Evolutionary conservation across 2,329 filamentous ascomycete genomes (phyloP).

Genomic region (Ascocoryne sarcoides): DNA sequence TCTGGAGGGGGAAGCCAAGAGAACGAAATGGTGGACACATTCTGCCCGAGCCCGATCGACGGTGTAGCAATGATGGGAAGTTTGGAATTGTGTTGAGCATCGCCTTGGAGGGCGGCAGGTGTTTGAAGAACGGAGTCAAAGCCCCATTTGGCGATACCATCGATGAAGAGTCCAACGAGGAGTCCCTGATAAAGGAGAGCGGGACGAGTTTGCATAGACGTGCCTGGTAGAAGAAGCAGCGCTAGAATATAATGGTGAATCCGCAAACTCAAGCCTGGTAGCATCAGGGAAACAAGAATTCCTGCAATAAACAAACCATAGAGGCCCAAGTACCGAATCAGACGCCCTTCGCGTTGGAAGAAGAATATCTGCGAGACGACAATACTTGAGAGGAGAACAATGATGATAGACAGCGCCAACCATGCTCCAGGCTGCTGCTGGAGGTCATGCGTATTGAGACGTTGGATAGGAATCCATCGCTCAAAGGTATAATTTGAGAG

Average conservation of each 20-base stretch:
- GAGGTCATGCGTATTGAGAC: constrained; percentile 85
- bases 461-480: constrained; percentile 85
- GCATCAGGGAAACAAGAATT: constrained; percentile 60
- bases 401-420: constrained; percentile 68
- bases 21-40: constrained; percentile 30
- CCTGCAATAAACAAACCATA: constrained; percentile 60
- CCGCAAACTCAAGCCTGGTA: constrained; percentile 72
- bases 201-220: constrained; percentile 77
- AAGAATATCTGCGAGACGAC: constrained; percentile 71
- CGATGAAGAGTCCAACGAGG: constrained; percentile 84
- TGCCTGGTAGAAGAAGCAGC: constrained; percentile 78
- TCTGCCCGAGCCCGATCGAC: constrained; percentile 40
- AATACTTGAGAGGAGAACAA: constrained; percentile 60
- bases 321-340: constrained; percentile 68
- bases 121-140: constrained; percentile 88
- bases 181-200: constrained; percentile 83
- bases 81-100: constrained; percentile 52
- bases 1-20: constrained; percentile 34
- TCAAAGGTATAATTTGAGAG: constrained; percentile 94
- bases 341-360: constrained; percentile 75
- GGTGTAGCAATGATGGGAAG: constrained; percentile 47
- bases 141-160: constrained; percentile 88
- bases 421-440: constrained; percentile 82
- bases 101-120: constrained; percentile 59
- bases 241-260: constrained; percentile 95